Percentiles rank a stretch among this genome's conserved stretches.
These are phyloP conservation scores for Penicillium frequentans DNA, from an alignment of 2,329 filamentous ascomycete genomes.

Conservation along the genomic window DNA sequence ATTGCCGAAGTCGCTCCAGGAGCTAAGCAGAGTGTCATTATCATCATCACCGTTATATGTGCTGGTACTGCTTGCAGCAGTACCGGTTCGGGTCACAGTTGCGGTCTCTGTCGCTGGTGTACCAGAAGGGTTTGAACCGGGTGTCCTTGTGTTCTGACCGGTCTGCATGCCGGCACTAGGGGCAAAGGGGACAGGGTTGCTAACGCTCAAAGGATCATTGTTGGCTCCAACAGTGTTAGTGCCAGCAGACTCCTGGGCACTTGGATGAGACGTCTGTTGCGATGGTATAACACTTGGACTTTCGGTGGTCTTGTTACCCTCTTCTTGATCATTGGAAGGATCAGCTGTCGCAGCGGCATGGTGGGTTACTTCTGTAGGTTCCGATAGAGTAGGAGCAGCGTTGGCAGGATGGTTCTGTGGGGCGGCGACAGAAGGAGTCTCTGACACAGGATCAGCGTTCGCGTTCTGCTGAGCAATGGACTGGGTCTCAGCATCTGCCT, in stretches of 20 bases:
- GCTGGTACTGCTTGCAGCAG: conserved; percentile 1
- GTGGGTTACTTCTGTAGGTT: not conserved
- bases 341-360: not conserved
- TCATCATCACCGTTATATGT: conserved; percentile 4
- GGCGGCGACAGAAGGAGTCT: not conserved
- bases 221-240: not conserved
- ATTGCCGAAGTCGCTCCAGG: conserved; percentile 7
- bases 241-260: not conserved
- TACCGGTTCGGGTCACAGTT: conserved; percentile 4
- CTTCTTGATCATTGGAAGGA: not conserved
- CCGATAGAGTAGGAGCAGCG: not conserved
- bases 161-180: not conserved
- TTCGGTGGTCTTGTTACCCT: not conserved
- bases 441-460: not conserved
- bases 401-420: not conserved
- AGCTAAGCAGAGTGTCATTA: conserved; percentile 8
- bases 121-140: not conserved
- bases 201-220: not conserved
- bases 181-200: not conserved
- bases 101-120: conserved; percentile 1
- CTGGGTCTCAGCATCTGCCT: not conserved
- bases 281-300: not conserved
- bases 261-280: not conserved
- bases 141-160: not conserved
- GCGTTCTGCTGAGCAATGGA: not conserved